A percentile compares a stretch with the other conserved stretches of the same genome.
Conservation (phyloP, 768 basidiomycete genomes). For the Auricularia heimuer region DNA sequence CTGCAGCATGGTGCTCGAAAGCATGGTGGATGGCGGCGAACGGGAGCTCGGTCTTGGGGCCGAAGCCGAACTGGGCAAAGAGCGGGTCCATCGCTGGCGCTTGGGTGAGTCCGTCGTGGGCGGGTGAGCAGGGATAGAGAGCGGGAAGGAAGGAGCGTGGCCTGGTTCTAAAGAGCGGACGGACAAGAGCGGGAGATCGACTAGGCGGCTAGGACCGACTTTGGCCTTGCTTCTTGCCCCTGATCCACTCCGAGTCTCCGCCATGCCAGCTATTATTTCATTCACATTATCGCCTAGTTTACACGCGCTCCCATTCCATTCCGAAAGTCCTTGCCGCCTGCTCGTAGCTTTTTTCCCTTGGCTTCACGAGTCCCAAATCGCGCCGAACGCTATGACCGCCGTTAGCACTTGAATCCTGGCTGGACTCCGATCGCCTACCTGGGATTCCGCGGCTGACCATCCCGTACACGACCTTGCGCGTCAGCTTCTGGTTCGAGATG, state of each 20-base stretch:
- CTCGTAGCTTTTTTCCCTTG: neutral
- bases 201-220: neutral
- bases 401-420: constrained; percentile 21
- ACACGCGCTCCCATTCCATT: neutral
- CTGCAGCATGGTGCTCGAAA: constrained; percentile 12
- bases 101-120: neutral
- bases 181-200: neutral
- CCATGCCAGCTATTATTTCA: neutral
- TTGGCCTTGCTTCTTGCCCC: neutral
- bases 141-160: too few relatives aligned
- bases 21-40: constrained; percentile 14
- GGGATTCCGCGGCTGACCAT: constrained; percentile 23
- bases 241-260: neutral
- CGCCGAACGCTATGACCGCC: constrained; percentile 51
- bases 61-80: constrained; percentile 2
- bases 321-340: neutral
- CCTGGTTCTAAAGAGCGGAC: neutral
- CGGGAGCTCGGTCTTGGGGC: constrained; percentile 4
- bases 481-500: constrained; percentile 50
- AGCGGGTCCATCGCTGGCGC: neutral
- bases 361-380: constrained; percentile 47
- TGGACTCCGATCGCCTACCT: neutral
- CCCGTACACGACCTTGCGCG: constrained; percentile 48
- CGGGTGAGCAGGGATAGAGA: neutral
- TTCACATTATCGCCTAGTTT: neutral